Conservation (phyloP, 306 rosid species). For the Adenanthera pavonina region DNA sequence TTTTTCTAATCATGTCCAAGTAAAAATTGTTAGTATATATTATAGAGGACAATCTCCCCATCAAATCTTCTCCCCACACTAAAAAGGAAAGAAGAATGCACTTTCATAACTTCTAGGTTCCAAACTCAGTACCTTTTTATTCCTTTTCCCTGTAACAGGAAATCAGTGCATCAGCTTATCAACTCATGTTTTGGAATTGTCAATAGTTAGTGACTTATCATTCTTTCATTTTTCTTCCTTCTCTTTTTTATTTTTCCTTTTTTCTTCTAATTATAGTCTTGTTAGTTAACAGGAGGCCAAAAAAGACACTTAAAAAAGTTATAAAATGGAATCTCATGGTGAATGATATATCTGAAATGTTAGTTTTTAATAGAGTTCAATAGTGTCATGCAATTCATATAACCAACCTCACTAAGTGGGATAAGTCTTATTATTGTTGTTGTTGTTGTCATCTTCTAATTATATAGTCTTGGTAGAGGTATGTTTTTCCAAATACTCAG, state of each 20-base stretch:
- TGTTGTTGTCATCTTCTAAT: too few relatives aligned
- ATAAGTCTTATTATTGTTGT: too few relatives aligned
- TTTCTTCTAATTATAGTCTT: too few relatives aligned
- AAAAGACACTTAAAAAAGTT: too few relatives aligned
- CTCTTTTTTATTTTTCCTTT: too few relatives aligned
- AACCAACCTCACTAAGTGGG: too few relatives aligned
- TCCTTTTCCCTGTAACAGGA: background rate
- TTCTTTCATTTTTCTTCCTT: background rate
- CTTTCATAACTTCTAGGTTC: constrained; percentile 8
- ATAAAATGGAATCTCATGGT: too few relatives aligned
- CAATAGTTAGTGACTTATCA: constrained; percentile 13
- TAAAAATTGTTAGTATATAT: background rate
- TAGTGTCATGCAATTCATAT: too few relatives aligned
- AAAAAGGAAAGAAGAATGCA: background rate
- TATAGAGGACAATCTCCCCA: background rate
- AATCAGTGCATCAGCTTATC: constrained; percentile 12
- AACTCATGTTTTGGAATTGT: background rate
- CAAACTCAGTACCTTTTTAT: background rate
- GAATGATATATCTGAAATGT: too few relatives aligned
- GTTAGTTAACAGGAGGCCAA: too few relatives aligned
- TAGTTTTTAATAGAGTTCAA: too few relatives aligned
- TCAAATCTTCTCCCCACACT: constrained; percentile 12
- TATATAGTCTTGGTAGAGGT: background rate
- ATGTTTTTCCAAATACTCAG: background rate
- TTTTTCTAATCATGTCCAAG: constrained; percentile 15